Evolutionary conservation across 2,329 filamentous ascomycete species (phyloP), one percentile per base, ranked within the genome.

Genomic region (Cadophora gregata): DNA sequence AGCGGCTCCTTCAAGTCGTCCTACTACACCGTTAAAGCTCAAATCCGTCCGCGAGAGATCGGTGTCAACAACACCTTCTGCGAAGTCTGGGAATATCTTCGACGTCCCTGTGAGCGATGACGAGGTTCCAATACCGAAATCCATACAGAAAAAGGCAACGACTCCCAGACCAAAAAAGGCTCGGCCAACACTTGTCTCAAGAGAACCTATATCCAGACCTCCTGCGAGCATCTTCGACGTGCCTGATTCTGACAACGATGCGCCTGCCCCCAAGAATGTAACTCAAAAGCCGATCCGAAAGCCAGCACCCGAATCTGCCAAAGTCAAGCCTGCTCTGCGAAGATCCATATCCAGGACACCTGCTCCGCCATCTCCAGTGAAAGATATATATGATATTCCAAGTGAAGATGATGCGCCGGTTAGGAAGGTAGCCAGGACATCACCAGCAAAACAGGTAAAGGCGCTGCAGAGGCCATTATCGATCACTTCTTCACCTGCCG

Each of bases 21-120:
- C 45, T 42, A 47, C 65, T 38, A 65, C 65, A 19, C 60, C 67
- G 24, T 56, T 38, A 27, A 67, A 67, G 50, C 47, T 65, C 62
- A 72, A 62, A 27, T 9, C 50, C 27, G 21, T 50, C 14, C 58
- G 29, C 45, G 55, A 45, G 14, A 65, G 45, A 51, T 63, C 67
- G 24, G 10, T 33, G 12, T 65, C 70, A 7, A 65, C 51, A 31
- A 65, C 67, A 3, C 58, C 65, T 29, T 33, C 61, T 59, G 29
- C 61, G 12, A 56, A 65, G 16, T 33, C 50, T 7, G 29, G 36
- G 27, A 64, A 70, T 33, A 53, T 62, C 5, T 70, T 59, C 36
- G 62, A 75, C 58, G 63, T 75, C n/a, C 72, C 71, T 19, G 58
- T 64, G 3, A 71, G 69, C 42, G 73, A 72, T 33, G 68, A 74